phyloP scores from a whole-genome alignment of 768 basidiomycete species.

The Tephrocybe rancida region DNA sequence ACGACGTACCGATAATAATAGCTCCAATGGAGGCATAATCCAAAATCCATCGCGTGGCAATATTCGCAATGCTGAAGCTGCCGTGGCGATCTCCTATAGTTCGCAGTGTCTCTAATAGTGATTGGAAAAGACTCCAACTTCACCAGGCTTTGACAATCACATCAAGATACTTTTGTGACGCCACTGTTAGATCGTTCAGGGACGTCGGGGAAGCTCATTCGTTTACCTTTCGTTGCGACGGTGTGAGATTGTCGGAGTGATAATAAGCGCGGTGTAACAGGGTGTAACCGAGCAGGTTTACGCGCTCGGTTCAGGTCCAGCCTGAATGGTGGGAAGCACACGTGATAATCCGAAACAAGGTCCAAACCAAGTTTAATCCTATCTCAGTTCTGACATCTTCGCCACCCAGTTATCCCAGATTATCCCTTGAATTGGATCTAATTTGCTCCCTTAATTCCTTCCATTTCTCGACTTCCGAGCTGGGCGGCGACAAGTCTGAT shows the following conservation, averaged over 20 bases:
- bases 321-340: neutral
- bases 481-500: constrained; percentile 9
- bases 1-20: constrained; percentile 69
- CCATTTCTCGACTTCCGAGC: neutral
- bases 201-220: neutral
- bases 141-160: constrained; percentile 84
- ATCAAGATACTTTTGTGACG: constrained; percentile 71
- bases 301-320: too few relatives aligned
- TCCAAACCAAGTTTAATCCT: constrained; percentile 5
- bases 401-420: neutral
- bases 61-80: constrained; percentile 70
- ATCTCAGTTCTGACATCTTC: neutral
- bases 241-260: constrained; percentile 69
- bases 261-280: too few relatives aligned
- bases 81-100: constrained; percentile 69
- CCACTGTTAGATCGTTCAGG: constrained; percentile 7
- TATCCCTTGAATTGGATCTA: too few relatives aligned
- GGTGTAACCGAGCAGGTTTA: too few relatives aligned
- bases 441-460: too few relatives aligned
- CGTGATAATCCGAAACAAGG: neutral
- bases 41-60: constrained; percentile 83
- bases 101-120: constrained; percentile 58
- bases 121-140: constrained; percentile 74
- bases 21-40: constrained; percentile 79
- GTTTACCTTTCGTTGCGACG: constrained; percentile 81